Evolutionary conservation across 345 rosid genomes (phyloP).

Genomic region (Salix exigua): DNA sequence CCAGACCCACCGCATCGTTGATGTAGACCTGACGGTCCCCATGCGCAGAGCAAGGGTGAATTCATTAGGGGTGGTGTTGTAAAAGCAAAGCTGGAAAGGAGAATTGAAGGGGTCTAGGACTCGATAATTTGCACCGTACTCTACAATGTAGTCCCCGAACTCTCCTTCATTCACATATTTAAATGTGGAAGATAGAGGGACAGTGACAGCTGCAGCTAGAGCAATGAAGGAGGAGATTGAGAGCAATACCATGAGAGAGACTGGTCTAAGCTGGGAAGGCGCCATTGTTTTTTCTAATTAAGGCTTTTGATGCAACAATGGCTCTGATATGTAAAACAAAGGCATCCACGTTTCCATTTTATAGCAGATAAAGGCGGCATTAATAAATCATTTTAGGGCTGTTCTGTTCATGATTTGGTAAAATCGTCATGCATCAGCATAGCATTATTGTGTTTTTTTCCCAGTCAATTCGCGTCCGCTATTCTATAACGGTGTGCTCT

Average conservation of each 20-base stretch:
- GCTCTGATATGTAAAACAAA: constrained; percentile 9
- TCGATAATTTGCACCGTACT: constrained; percentile 42
- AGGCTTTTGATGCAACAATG: background rate
- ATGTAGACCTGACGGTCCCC: constrained; percentile 36
- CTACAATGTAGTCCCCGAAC: constrained; percentile 27
- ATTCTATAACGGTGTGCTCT: too few relatives aligned
- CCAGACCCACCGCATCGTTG: constrained; percentile 41
- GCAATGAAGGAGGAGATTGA: constrained; percentile 11
- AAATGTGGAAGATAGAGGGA: constrained; percentile 40
- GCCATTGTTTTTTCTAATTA: too few relatives aligned
- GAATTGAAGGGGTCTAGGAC: constrained; percentile 9
- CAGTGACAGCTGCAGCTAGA: constrained; percentile 14
- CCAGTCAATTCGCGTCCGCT: too few relatives aligned
- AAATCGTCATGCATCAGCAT: too few relatives aligned
- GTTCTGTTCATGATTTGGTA: too few relatives aligned
- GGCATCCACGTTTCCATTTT: constrained; percentile 15
- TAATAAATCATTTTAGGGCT: too few relatives aligned
- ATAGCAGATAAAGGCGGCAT: constrained; percentile 2
- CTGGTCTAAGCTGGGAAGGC: background rate
- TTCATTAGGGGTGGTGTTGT: constrained; percentile 56
- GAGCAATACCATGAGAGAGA: constrained; percentile 6
- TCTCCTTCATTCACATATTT: constrained; percentile 40
- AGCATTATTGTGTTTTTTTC: too few relatives aligned
- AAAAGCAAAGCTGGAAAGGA: constrained; percentile 60
- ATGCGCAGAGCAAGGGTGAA: constrained; percentile 53